Evolutionary conservation across 768 basidiomycete species (phyloP), one percentile per base, ranked within the genome.

Genomic region (Cyclocybe cylindracea): DNA sequence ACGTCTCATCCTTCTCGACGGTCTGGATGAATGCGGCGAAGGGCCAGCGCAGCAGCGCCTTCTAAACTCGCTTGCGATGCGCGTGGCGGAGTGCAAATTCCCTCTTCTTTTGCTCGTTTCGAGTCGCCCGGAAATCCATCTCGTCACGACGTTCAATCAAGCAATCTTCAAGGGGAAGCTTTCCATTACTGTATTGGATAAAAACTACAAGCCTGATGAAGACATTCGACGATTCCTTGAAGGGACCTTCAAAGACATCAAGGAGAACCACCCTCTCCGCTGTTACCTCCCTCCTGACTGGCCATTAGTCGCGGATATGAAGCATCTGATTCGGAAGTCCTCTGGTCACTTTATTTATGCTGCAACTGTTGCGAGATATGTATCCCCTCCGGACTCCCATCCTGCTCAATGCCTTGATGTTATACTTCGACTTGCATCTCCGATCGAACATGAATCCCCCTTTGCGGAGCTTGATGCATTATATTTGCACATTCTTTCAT

Each of bases 321-420:
- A 46, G 7, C 11, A 31, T 1, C 35, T 58, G 6, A 42, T 46
- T 5, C 5, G 16, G 7, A 54, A 58, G 33, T 51, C 57, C 5
- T 56, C 55, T 1, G 56, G 58, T 1, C 50, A 59, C 19, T 62
- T 59, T 35, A 57, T 55, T 10, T 59, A 59, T 41, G 53, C 61
- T 0, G 39, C 58, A n/a, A 24, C 24, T 24, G 24, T 24, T 5
- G 24, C 24, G 24, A 2, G 24, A 24, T 24, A 24, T 24, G 24
- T 24, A 24, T 24, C 24, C 24, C 24, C 2, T 24, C 24, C 24
- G 5, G 24, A 24, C 24, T 24, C 24, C 24, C 24, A 24, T 24
- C 24, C 24, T 2, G 24, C 24, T 24, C 24, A 24, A 5, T 24
- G 5, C 24, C 24, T 24, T 5, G 24, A 24, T 5, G 24, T 24